These are phyloP conservation scores for Centella asiatica DNA, from an alignment of 129 eudicot genomes.

Conservation along the genomic window DNA sequence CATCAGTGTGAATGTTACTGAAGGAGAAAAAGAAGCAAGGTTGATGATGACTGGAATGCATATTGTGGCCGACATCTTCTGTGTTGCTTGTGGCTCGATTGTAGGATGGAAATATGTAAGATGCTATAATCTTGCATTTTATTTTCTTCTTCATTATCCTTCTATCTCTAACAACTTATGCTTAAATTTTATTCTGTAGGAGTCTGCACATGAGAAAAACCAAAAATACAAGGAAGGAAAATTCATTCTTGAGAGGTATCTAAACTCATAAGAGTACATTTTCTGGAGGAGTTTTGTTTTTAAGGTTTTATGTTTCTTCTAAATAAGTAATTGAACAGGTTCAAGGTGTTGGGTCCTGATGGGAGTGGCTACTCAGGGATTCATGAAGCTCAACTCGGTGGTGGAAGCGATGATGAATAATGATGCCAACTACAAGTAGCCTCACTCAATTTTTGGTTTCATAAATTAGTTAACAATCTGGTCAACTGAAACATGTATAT, in stretches of 20 bases:
- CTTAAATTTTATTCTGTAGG: slow-evolving; percentile 27
- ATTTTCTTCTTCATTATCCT: not conserved
- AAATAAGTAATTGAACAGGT: slow-evolving; percentile 28
- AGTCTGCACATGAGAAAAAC: slow-evolving; percentile 52
- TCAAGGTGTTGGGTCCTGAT: slow-evolving; percentile 64
- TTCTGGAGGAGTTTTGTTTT: not conserved
- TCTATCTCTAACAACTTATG: not conserved
- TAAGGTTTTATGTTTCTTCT: not conserved
- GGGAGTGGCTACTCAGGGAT: slow-evolving; percentile 44
- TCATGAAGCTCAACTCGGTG: slow-evolving; percentile 45
- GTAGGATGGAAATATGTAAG: slow-evolving; percentile 91
- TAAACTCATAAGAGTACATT: not conserved
- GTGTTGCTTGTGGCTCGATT: slow-evolving; percentile 77
- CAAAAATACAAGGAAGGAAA: slow-evolving; percentile 83
- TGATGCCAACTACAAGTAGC: slow-evolving; percentile 6
- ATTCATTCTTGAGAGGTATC: slow-evolving; percentile 68
- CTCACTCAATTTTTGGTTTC: not conserved
- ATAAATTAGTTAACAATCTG: not conserved
- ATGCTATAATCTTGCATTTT: not conserved
- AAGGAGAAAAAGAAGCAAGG: slow-evolving; percentile 72
- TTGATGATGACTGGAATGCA: slow-evolving; percentile 90
- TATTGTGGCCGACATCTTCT: slow-evolving; percentile 71
- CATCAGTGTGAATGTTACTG: slow-evolving; percentile 60
- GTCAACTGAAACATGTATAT: slow-evolving; percentile 16
- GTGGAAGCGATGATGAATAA: slow-evolving; percentile 52